Evolutionary conservation across 2,329 filamentous ascomycete species (phyloP).

Genomic region (Ceratocystis papillata): DNA sequence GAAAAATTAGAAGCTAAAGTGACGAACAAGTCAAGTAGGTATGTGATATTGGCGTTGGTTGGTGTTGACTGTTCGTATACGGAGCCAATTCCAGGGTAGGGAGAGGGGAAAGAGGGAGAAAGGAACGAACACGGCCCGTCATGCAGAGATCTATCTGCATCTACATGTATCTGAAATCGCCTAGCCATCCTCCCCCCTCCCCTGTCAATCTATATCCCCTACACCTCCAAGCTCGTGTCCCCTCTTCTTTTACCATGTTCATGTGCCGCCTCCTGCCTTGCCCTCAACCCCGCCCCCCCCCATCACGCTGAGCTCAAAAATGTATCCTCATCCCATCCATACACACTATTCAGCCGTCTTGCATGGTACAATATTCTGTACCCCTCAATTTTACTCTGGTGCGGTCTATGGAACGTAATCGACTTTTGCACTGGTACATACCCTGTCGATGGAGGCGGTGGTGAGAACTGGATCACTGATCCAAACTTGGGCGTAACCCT

Average conservation of each 20-base stretch:
- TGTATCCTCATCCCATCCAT: conserved; percentile 32
- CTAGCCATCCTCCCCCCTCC: not conserved
- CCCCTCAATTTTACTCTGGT: conserved; percentile 33
- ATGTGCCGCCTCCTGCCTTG: too few relatives aligned
- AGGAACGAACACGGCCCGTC: not conserved
- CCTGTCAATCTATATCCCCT: not conserved
- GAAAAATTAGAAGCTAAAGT: too few relatives aligned
- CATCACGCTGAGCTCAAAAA: conserved; percentile 27
- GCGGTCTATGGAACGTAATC: conserved; percentile 34
- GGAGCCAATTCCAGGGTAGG: conserved; percentile 32
- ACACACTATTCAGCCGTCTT: conserved; percentile 30
- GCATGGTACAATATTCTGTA: conserved; percentile 29
- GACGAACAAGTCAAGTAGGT: too few relatives aligned
- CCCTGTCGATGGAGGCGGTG: conserved; percentile 26
- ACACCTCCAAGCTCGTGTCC: not conserved
- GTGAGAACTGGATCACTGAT: conserved; percentile 35
- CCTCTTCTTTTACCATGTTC: too few relatives aligned
- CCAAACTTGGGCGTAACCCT: conserved; percentile 34
- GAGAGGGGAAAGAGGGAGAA: conserved; percentile 59
- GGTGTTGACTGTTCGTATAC: not conserved
- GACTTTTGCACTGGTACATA: conserved; percentile 28
- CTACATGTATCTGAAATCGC: not conserved
- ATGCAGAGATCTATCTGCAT: not conserved
- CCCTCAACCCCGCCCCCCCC: not conserved
- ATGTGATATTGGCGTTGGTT: not conserved